Percentiles rank a stretch among this genome's conserved stretches.
These are phyloP conservation scores for Rhinocladiella mackenziei DNA, from an alignment of 2,329 filamentous ascomycete species.

Conservation along the genomic window DNA sequence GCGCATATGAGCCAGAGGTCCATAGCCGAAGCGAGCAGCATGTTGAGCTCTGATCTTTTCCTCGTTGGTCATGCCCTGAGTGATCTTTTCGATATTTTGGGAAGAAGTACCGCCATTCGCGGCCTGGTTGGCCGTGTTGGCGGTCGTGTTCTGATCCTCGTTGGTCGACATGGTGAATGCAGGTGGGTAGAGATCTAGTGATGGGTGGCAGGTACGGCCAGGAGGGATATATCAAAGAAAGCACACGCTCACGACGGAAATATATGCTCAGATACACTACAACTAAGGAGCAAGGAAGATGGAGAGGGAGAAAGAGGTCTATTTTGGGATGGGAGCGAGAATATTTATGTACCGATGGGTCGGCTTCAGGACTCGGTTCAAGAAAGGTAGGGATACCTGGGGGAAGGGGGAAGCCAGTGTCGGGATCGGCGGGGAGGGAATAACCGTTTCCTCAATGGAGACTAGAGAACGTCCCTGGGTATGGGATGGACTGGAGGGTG, in stretches of 20 bases:
- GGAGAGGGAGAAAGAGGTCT: not conserved
- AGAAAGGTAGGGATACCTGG: conserved; percentile 8
- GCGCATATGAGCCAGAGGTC: conserved; percentile 50
- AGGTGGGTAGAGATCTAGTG: conserved; percentile 5
- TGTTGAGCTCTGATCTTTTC: conserved; percentile 43
- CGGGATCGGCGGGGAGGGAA: conserved; percentile 12
- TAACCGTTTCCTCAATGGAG: too few relatives aligned
- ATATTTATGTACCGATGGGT: not conserved
- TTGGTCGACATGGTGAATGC: conserved; percentile 21
- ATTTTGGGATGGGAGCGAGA: conserved; percentile 1
- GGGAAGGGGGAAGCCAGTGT: conserved; percentile 1
- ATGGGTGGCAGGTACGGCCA: too few relatives aligned
- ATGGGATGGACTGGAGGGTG: conserved; percentile 1
- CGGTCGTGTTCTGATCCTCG: conserved; percentile 10
- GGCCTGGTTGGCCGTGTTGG: conserved; percentile 8
- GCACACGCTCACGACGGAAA: too few relatives aligned
- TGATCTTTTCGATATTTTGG: conserved; percentile 25
- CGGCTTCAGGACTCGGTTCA: too few relatives aligned
- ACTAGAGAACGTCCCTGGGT: too few relatives aligned
- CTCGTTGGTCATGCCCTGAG: conserved; percentile 41
- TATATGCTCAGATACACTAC: too few relatives aligned
- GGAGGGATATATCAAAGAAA: too few relatives aligned
- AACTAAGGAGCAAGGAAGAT: not conserved
- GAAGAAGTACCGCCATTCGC: conserved; percentile 7
- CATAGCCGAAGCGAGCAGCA: conserved; percentile 48